These are phyloP conservation scores for Hericium rajendrae DNA, from an alignment of 768 basidiomycete species.

Conservation along the genomic window DNA sequence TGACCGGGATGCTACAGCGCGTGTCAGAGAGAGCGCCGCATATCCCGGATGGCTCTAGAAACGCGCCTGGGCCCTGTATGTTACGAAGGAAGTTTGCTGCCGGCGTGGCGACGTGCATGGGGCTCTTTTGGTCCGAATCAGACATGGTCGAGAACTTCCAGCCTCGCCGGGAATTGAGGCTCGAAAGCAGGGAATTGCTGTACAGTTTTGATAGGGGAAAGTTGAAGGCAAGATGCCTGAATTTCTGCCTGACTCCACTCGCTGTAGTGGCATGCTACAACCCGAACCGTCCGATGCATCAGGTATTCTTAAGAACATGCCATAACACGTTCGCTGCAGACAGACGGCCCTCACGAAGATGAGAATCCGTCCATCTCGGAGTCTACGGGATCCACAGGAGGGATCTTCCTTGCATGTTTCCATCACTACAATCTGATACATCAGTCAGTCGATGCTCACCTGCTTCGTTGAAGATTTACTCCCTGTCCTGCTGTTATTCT, in stretches of 20 bases:
- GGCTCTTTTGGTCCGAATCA: neutral
- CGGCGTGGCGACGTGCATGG: neutral
- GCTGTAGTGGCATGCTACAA: conserved; percentile 34
- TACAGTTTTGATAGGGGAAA: conserved; percentile 1
- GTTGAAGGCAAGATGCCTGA: neutral
- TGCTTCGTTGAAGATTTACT: too few relatives aligned
- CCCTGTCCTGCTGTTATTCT: too few relatives aligned
- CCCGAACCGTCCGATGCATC: too few relatives aligned
- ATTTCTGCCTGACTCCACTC: too few relatives aligned
- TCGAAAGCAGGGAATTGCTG: conserved; percentile 2
- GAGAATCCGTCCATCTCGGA: too few relatives aligned
- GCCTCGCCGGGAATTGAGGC: neutral
- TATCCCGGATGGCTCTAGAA: neutral
- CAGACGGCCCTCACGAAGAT: too few relatives aligned
- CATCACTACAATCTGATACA: too few relatives aligned
- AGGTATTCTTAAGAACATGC: too few relatives aligned
- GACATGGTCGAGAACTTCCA: neutral
- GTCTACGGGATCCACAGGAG: too few relatives aligned
- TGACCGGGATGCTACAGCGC: neutral
- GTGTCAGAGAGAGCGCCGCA: neutral
- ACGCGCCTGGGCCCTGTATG: neutral
- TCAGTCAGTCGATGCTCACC: too few relatives aligned
- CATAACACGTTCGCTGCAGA: too few relatives aligned
- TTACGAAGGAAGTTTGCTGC: neutral
- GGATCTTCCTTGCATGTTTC: too few relatives aligned